A percentile compares a stretch with the other conserved stretches of the same genome.
phyloP scores from a whole-genome alignment of 2,329 filamentous ascomycete genomes.

The Herpotrichia juniperi region DNA sequence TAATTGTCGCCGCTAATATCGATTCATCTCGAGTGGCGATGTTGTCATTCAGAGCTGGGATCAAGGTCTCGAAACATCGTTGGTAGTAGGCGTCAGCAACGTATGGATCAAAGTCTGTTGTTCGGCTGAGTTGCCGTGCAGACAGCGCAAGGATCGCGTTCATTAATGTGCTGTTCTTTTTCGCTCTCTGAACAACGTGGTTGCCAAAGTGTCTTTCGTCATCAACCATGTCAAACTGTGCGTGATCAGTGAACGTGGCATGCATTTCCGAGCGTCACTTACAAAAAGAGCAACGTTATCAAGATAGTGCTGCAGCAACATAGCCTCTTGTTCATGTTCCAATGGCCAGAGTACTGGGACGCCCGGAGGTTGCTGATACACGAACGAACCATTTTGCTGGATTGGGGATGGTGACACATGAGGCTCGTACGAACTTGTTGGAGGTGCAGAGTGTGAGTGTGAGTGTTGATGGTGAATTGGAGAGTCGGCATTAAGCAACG shows the following conservation, averaged over 20 bases:
- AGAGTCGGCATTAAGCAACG: slow-evolving; percentile 41
- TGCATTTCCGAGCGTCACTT: slow-evolving; percentile 7
- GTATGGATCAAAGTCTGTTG: slow-evolving; percentile 46
- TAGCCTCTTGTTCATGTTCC: slow-evolving; percentile 44
- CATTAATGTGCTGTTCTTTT: slow-evolving; percentile 47
- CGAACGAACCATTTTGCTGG: slow-evolving; percentile 20
- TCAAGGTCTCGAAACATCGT: slow-evolving; percentile 48
- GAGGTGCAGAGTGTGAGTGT: slow-evolving; percentile 8
- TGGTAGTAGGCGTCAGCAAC: slow-evolving; percentile 52
- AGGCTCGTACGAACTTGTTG: slow-evolving; percentile 22
- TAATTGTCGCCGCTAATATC: slow-evolving; percentile 49
- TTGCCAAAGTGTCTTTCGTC: slow-evolving; percentile 39
- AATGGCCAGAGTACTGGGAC: slow-evolving; percentile 42
- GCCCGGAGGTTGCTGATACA: slow-evolving; percentile 36
- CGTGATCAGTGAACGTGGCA: background rate
- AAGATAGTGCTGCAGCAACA: slow-evolving; percentile 44
- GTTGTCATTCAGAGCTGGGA: slow-evolving; percentile 47
- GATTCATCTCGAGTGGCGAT: slow-evolving; percentile 49
- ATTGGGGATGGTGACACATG: slow-evolving; percentile 8
- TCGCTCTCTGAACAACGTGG: slow-evolving; percentile 43
- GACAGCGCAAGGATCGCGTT: slow-evolving; percentile 52
- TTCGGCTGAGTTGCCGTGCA: slow-evolving; percentile 50
- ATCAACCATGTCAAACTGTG: slow-evolving; percentile 45
- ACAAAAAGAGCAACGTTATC: slow-evolving; percentile 45
- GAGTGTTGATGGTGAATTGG: slow-evolving; percentile 22